Evolutionary conservation across 1,284 basidiomycete species (phyloP).

Genomic region (Porogramme epimiltina): DNA sequence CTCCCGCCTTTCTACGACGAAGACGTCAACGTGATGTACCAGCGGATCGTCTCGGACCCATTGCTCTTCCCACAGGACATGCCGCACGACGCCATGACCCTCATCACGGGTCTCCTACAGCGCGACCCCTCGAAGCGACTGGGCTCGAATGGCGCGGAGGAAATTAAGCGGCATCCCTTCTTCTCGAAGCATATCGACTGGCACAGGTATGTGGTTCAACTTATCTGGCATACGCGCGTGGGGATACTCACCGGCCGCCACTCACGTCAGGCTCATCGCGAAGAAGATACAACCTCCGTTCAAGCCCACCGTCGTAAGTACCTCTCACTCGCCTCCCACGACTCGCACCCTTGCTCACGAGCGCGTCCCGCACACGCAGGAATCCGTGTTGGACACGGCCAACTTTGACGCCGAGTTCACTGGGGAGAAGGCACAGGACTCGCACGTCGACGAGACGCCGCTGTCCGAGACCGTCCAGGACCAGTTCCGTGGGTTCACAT

Average conservation of each 20-base stretch:
- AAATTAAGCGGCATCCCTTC: conserved; percentile 97
- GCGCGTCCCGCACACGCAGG: conserved; percentile 39
- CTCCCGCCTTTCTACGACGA: conserved; percentile 99
- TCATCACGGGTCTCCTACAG: conserved; percentile 88
- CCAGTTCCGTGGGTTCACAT: conserved; percentile 89
- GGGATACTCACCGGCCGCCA: not conserved
- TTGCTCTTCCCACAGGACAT: conserved; percentile 94
- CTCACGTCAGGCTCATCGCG: conserved; percentile 63
- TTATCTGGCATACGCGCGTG: not conserved
- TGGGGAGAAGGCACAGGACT: conserved; percentile 89
- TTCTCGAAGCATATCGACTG: conserved; percentile 96
- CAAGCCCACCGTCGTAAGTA: conserved; percentile 91
- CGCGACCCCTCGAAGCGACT: conserved; percentile 87
- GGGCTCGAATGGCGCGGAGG: conserved; percentile 91
- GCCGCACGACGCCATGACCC: conserved; percentile 83
- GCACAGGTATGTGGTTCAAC: conserved; percentile 57
- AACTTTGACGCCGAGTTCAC: conserved; percentile 98
- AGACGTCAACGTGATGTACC: conserved; percentile 98
- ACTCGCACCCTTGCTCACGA: not conserved
- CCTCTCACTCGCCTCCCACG: not conserved
- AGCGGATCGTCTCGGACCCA: conserved; percentile 94
- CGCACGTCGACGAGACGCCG: conserved; percentile 90
- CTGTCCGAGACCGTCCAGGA: conserved; percentile 94
- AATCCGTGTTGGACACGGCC: conserved; percentile 81
- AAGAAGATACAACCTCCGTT: conserved; percentile 99